A percentile compares a stretch with the other conserved stretches of the same genome.
These are phyloP conservation scores for Luffa acutangula DNA, from an alignment of 306 rosid genomes.

Conservation along the genomic window DNA sequence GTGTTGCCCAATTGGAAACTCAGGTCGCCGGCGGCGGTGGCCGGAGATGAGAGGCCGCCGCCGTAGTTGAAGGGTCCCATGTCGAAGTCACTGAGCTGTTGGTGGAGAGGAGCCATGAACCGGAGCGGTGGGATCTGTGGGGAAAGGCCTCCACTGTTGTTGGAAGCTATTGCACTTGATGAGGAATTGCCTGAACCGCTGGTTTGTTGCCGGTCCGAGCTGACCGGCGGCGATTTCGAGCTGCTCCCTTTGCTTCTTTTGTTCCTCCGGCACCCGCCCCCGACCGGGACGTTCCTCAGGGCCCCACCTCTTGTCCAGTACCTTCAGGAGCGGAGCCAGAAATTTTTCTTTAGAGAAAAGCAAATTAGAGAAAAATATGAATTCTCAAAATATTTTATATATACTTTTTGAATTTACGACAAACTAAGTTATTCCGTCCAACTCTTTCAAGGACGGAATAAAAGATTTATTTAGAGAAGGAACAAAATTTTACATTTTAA, in stretches of 20 bases:
- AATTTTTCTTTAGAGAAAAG: not conserved
- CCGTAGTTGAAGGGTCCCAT: not conserved
- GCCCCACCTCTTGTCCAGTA: conserved; percentile 17
- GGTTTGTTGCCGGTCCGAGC: conserved; percentile 15
- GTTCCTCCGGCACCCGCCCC: conserved; percentile 15
- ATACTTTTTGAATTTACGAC: not conserved
- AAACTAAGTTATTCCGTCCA: not conserved
- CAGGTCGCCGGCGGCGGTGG: not conserved
- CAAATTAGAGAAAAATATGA: not conserved
- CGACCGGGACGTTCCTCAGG: conserved; percentile 12
- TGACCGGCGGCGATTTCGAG: conserved; percentile 14
- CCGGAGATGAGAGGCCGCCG: not conserved
- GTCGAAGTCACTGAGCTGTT: not conserved
- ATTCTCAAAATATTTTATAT: not conserved
- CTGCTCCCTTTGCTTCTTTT: conserved; percentile 12
- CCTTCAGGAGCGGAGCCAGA: not conserved
- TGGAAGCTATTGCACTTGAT: conserved; percentile 9
- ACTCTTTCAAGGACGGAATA: not conserved
- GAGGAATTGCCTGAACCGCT: conserved; percentile 5
- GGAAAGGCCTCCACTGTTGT: conserved; percentile 4
- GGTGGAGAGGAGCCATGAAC: conserved; percentile 13
- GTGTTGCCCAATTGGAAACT: conserved; percentile 7
- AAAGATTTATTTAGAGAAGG: not conserved
- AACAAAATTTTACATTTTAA: not conserved
- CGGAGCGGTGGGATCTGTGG: conserved; percentile 12